Evolutionary conservation across 2,329 filamentous ascomycete genomes (phyloP), one percentile per base, ranked within the genome.

Genomic region (Neurospora sp.): DNA sequence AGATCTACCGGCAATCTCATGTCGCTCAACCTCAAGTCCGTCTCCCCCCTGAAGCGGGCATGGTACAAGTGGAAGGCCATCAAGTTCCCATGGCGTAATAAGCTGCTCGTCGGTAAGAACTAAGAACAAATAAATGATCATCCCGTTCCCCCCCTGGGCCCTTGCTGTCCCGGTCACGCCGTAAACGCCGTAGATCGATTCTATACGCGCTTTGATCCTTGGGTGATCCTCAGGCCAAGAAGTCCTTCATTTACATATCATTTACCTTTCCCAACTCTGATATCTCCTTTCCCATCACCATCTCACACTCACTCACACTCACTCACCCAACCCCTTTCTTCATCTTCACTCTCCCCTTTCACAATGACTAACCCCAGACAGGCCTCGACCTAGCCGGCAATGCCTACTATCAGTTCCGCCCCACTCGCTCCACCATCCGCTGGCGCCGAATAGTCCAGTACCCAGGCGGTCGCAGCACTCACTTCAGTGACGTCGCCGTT

Each of bases 331-430:
- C 41, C 37, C 37, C 68, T 36, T 57, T 62, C 33, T n/a, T 66
- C 52, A 66, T 28, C 23, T 23, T 41, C 23, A 40, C 19, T 33
- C 41, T 39, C 66, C 28, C 10, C 12, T 36, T 52, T 19, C 15
- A n/a, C 15, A 5, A 62, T 62, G 12, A 33, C 52, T 62, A 62
- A 62, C 52, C 23, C 15, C 12, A 33, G 15, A 28, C 72, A 90
- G 88, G 89, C 73, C 82, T 85, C 75, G 89, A 91, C 76, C 86
- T 90, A 70, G 76, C 86, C 33, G 88, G 88, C 69, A 90, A 91
- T 80, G 90, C 88, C 4, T 91, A 86, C 81, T 91, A 89, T 88
- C 87, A 90, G 75, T 90, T 91, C 79, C 83, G 83, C 70, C 84
- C 89, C 73, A 75, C 79, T 6, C 82, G 83, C 69, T 79, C 74